Conservation (phyloP, 2,329 filamentous ascomycete species). For the Aspergillus novofumigatus region DNA sequence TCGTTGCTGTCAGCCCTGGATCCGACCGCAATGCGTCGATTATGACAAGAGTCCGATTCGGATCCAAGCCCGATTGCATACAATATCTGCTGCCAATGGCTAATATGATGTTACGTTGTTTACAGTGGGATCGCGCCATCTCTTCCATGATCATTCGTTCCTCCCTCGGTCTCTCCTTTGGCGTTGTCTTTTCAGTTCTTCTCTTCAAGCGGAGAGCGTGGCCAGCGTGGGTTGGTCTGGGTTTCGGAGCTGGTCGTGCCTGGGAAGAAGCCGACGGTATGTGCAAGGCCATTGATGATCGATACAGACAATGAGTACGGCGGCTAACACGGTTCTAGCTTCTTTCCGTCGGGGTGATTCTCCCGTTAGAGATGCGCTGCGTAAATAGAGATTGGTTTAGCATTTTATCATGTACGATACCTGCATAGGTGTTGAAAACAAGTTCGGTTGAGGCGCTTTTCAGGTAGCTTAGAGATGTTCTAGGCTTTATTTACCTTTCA, state of each 20-base stretch:
- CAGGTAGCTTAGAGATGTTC: conserved; percentile 17
- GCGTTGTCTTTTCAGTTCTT: conserved; percentile 96
- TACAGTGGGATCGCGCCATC: conserved; percentile 95
- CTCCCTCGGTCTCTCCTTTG: conserved; percentile 90
- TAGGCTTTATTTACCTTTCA: conserved; percentile 14
- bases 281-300: conserved; percentile 18
- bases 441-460: conserved; percentile 10
- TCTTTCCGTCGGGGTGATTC: conserved; percentile 43
- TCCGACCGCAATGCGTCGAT: neutral
- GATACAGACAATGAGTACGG: neutral
- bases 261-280: conserved; percentile 97
- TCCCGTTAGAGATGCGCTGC: conserved; percentile 36
- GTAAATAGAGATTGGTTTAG: conserved; percentile 25
- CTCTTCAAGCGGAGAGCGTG: conserved; percentile 97
- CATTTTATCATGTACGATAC: conserved; percentile 32
- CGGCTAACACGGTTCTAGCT: conserved; percentile 26
- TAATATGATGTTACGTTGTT: conserved; percentile 15
- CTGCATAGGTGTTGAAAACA: conserved; percentile 30
- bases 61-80: neutral
- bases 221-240: conserved; percentile 91
- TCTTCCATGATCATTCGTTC: conserved; percentile 97
- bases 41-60: neutral
- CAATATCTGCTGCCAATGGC: neutral
- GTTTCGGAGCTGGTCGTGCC: conserved; percentile 91
- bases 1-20: neutral